These are phyloP conservation scores for Scutellaria galericulata DNA, from an alignment of 257 asterid species.

Conservation along the genomic window DNA sequence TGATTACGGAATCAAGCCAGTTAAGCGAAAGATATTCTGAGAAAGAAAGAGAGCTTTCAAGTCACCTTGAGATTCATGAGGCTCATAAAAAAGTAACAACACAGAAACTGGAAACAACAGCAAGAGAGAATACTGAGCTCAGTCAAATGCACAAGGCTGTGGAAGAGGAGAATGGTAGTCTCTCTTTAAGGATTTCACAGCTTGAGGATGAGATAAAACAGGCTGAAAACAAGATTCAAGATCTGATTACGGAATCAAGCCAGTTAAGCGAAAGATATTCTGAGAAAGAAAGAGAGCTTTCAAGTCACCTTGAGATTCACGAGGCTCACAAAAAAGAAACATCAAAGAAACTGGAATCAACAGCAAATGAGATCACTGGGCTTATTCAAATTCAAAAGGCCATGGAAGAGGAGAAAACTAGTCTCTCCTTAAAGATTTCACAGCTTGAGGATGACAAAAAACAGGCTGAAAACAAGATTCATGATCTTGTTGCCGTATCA, in stretches of 20 bases:
- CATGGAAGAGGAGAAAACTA: constrained; percentile 50
- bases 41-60: constrained; percentile 40
- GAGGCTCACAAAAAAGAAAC: constrained; percentile 46
- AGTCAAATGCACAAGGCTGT: constrained; percentile 33
- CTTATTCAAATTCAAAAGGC: constrained; percentile 32
- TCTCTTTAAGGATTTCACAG: constrained; percentile 38
- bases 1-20: constrained; percentile 43
- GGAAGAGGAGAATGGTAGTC: constrained; percentile 49
- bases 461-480: constrained; percentile 48
- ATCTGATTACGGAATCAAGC: constrained; percentile 44
- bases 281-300: constrained; percentile 40
- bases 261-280: constrained; percentile 38
- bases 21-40: constrained; percentile 37
- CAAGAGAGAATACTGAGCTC: constrained; percentile 26
- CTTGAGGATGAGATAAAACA: constrained; percentile 47
- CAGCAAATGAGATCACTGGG: constrained; percentile 28
- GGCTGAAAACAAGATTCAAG: constrained; percentile 45
- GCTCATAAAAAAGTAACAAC: constrained; percentile 45
- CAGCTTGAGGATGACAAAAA: constrained; percentile 47
- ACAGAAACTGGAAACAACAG: constrained; percentile 42
- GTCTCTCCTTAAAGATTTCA: constrained; percentile 37
- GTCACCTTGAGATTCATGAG: constrained; percentile 44
- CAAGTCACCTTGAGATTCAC: constrained; percentile 42
- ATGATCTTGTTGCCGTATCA: constrained; percentile 51
- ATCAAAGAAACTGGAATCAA: constrained; percentile 41